Conservation (phyloP, 192 early-diverging fungal species). For the Anaeromyces robustus region DNA sequence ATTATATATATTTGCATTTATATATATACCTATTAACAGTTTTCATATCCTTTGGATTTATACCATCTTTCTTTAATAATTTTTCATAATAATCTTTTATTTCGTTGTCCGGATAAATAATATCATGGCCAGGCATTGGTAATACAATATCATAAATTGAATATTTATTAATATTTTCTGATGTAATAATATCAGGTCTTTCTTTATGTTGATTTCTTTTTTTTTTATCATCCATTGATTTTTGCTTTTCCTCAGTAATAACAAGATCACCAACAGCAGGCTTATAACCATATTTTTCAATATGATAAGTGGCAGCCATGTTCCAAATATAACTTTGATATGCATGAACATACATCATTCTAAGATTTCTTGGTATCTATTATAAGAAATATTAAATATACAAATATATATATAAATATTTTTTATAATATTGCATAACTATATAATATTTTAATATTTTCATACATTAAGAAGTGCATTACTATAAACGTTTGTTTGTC, state of each 20-base stretch:
- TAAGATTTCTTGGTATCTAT: constrained; percentile 67
- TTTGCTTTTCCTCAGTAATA: constrained; percentile 8
- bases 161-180: constrained; percentile 50
- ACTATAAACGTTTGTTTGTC: constrained; percentile 21
- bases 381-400: not conserved
- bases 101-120: constrained; percentile 65
- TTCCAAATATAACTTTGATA: constrained; percentile 97
- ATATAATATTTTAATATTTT: not conserved
- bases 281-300: constrained; percentile 43
- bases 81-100: constrained; percentile 46
- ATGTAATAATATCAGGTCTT: constrained; percentile 31
- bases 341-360: constrained; percentile 86
- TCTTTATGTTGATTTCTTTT: constrained; percentile 7
- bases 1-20: not conserved
- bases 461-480: constrained; percentile 34
- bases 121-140: constrained; percentile 67
- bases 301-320: constrained; percentile 54
- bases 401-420: constrained; percentile 1
- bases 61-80: constrained; percentile 53
- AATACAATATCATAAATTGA: constrained; percentile 81
- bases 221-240: constrained; percentile 7
- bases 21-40: constrained; percentile 30
- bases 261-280: constrained; percentile 81
- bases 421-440: not conserved
- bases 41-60: constrained; percentile 51